Percentiles rank a stretch among this genome's conserved stretches.
phyloP scores from a whole-genome alignment of 106 monocot species.

The Dactylorhiza incarnata region DNA sequence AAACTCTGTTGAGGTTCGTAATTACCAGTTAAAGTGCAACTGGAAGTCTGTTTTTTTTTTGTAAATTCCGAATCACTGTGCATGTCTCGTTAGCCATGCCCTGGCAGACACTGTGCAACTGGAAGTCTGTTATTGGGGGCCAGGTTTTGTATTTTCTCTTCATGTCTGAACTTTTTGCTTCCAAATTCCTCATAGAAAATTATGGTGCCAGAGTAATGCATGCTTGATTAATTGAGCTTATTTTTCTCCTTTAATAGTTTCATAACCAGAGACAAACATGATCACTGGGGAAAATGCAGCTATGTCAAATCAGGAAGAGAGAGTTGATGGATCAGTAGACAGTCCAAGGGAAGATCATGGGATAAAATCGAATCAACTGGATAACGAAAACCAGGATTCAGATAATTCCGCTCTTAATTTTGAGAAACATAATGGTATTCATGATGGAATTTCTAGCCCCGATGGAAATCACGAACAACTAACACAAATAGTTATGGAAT shows the following conservation, averaged over 20 bases:
- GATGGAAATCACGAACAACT: constrained; percentile 32
- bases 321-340: constrained; percentile 5
- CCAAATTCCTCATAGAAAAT: not conserved
- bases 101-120: not conserved
- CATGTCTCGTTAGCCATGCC: not conserved
- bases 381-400: constrained; percentile 7
- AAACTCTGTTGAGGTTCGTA: not conserved
- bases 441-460: not conserved
- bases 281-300: constrained; percentile 1
- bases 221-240: not conserved
- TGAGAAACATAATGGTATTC: constrained; percentile 17
- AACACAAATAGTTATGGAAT: constrained; percentile 31
- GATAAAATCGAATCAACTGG: constrained; percentile 12
- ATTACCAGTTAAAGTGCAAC: not conserved
- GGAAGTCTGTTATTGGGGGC: not conserved
- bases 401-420: constrained; percentile 12
- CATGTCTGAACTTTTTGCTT: not conserved
- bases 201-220: not conserved
- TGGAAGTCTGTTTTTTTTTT: not conserved
- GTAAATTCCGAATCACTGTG: not conserved
- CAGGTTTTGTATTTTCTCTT: not conserved
- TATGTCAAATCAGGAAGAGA: constrained; percentile 16
- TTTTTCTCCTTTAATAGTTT: not conserved
- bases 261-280: not conserved
- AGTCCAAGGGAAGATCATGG: constrained; percentile 1